Base-by-base conservation (phyloP, 345 rosid genomes). In the Nephelium lappaceum region DNA sequence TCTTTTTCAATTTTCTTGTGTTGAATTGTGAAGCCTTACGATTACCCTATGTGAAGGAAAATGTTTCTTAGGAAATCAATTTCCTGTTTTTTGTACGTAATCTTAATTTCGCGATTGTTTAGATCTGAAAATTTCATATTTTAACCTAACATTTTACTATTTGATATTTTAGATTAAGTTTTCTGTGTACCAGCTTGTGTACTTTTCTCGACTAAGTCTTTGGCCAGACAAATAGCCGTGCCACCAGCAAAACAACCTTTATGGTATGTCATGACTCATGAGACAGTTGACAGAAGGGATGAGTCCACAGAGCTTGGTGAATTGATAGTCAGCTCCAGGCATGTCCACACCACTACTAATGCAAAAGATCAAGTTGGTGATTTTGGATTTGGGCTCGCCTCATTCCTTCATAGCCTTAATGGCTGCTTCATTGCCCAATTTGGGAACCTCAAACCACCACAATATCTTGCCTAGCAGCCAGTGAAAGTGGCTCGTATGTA, bases 241-340 rank as follows among this genome's bases (percentile, higher is more conserved):
- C 36, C 36, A 31, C 87, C 83, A 0, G 78, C 82, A 0, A 72
- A 81, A 67, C 84, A 84, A 14, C 87, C 84, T 55, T 84, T 84
- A 11, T 80, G 79, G 42, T 81, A 81, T 78, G 79, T 31, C 36
- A 31, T n/a, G n/a, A n/a, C n/a, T n/a, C n/a, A n/a, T 84, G 39
- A 81, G 80, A 14, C 85, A 77, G 53, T 85, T 85, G 11, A 85
- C 85, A 0, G 85, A 82, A 3, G 78, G 77, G 14, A 79, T 74
- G 1, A 86, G 85, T n/a, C 86, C 83, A n/a, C 81, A 19, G 47
- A 85, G 86, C 77, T 85, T 81, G 11, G 83, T 83, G 51, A 86
- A 84, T 60, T 79, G 88, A 79, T 81, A 77, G 45, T 86, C 86
- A 4, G 88, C 88, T 0, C 88, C 88, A 2, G 86, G 84, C 83